Percentiles rank a stretch among this genome's conserved stretches.
Conservation (phyloP, 495 filamentous ascomycete genomes). For the Hypoxylon crocopeplum region DNA sequence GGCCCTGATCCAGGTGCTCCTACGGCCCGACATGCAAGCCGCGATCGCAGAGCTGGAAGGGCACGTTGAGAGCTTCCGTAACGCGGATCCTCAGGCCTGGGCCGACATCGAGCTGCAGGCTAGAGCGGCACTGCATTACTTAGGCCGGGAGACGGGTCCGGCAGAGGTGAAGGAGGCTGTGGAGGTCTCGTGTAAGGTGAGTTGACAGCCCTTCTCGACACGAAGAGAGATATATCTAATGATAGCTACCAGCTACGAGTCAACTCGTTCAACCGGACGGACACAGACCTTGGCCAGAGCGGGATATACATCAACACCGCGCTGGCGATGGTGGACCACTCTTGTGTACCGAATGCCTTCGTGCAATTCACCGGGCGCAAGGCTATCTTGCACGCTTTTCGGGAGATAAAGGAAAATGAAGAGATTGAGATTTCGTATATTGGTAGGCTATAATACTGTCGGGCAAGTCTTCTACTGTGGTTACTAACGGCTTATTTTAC, state of each 20-base stretch:
- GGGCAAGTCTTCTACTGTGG: not conserved
- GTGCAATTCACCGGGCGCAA: conserved; percentile 54
- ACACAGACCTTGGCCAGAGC: conserved; percentile 45
- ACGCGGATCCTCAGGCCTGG: conserved; percentile 32
- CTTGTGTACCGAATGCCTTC: conserved; percentile 59
- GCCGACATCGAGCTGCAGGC: conserved; percentile 56
- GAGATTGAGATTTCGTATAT: conserved; percentile 61
- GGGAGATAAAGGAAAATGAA: conserved; percentile 51
- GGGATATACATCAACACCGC: conserved; percentile 53
- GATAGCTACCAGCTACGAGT: conserved; percentile 58
- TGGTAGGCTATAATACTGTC: conserved; percentile 40
- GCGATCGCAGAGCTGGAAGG: conserved; percentile 42
- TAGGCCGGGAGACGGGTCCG: conserved; percentile 36
- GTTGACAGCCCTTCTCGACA: not conserved
- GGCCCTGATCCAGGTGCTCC: conserved; percentile 52
- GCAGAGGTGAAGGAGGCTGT: conserved; percentile 42
- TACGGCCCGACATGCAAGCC: conserved; percentile 41
- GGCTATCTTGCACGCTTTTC: conserved; percentile 48
- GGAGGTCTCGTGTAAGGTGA: conserved; percentile 52
- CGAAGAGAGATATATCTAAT: too few relatives aligned
- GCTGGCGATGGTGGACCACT: conserved; percentile 61
- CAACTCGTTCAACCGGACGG: conserved; percentile 54
- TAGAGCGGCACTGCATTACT: conserved; percentile 49
- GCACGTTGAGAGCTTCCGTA: conserved; percentile 43
- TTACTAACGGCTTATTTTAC: not conserved